phyloP scores from a whole-genome alignment of 768 basidiomycete species.

The Macrolepiota fuliginosa region DNA sequence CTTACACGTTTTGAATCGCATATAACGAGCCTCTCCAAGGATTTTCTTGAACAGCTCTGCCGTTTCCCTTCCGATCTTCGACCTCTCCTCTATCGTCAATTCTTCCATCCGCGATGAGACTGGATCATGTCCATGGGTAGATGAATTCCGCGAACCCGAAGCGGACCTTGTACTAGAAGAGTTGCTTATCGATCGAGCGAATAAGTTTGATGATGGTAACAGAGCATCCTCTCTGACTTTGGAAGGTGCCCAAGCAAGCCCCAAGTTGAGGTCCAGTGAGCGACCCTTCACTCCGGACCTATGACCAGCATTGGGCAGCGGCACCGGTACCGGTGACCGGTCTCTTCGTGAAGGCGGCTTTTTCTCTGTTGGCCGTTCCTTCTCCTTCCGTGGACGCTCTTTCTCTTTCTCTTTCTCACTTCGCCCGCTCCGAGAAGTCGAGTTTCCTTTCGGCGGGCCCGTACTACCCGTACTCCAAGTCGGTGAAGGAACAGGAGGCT shows the following conservation, averaged over 20 bases:
- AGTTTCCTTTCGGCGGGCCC: slow-evolving; percentile 24
- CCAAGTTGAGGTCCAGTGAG: slow-evolving; percentile 68
- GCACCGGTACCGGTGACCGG: slow-evolving; percentile 28
- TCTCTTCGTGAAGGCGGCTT: slow-evolving; percentile 13
- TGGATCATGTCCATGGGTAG: slow-evolving; percentile 19
- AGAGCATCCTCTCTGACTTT: slow-evolving; percentile 67
- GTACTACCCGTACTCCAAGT: slow-evolving; percentile 33
- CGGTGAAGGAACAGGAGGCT: slow-evolving; percentile 60
- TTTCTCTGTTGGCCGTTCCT: slow-evolving; percentile 26
- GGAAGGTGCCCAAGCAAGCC: slow-evolving; percentile 70
- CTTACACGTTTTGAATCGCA: slow-evolving; percentile 65
- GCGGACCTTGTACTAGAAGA: slow-evolving; percentile 26
- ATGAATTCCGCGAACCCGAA: slow-evolving; percentile 23
- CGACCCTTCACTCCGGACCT: slow-evolving; percentile 58
- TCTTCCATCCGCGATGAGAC: slow-evolving; percentile 17
- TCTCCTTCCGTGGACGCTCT: slow-evolving; percentile 24
- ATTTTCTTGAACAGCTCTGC: slow-evolving; percentile 46
- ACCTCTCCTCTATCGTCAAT: slow-evolving; percentile 25
- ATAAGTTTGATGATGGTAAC: slow-evolving; percentile 44
- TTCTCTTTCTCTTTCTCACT: slow-evolving; percentile 29
- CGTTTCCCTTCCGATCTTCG: slow-evolving; percentile 42
- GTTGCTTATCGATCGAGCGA: slow-evolving; percentile 29
- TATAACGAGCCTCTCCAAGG: slow-evolving; percentile 45
- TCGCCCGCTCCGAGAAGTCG: slow-evolving; percentile 22
- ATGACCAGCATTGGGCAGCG: slow-evolving; percentile 30